Conservation (phyloP, 2,329 filamentous ascomycete species). For the Talaromyces albobiverticillius region DNA sequence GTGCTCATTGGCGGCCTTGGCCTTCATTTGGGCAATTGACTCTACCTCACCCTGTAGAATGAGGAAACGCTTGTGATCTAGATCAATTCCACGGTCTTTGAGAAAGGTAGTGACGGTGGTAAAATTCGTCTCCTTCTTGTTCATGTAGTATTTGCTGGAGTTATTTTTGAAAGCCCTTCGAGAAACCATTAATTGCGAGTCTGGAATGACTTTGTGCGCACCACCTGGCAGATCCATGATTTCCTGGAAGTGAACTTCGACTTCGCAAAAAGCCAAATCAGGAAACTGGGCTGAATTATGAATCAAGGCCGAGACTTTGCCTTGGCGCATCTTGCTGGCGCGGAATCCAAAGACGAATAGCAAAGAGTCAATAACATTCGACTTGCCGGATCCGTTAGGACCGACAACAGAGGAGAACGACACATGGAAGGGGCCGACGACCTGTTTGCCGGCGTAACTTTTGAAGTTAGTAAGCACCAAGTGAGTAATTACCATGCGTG, state of each 20-base stretch:
- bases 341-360: slow-evolving; percentile 99
- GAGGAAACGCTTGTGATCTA: slow-evolving; percentile 96
- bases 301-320: slow-evolving; percentile 95
- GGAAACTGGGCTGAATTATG: slow-evolving; percentile 91
- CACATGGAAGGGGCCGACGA: slow-evolving; percentile 93
- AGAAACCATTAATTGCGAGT: slow-evolving; percentile 84
- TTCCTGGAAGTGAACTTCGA: slow-evolving; percentile 94
- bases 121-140: slow-evolving; percentile 84
- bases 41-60: slow-evolving; percentile 98
- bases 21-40: slow-evolving; percentile 98
- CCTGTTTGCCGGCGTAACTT: slow-evolving; percentile 92
- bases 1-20: slow-evolving; percentile 91
- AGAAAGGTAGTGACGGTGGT: slow-evolving; percentile 86
- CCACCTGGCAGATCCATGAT: slow-evolving; percentile 83
- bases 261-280: slow-evolving; percentile 85
- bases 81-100: slow-evolving; percentile 82
- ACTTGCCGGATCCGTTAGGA: slow-evolving; percentile 96
- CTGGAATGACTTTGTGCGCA: slow-evolving; percentile 71
- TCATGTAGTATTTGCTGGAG: slow-evolving; percentile 96
- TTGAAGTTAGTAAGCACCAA: slow-evolving; percentile 96
- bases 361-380: slow-evolving; percentile 96
- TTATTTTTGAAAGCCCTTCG: slow-evolving; percentile 97
- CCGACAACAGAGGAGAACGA: slow-evolving; percentile 98
- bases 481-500: slow-evolving; percentile 89
- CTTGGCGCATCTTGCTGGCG: slow-evolving; percentile 98